Evolutionary conservation across 164 flowering plant species (phyloP), one percentile per base, ranked within the genome.

Genomic region (Houttuynia cordata): DNA sequence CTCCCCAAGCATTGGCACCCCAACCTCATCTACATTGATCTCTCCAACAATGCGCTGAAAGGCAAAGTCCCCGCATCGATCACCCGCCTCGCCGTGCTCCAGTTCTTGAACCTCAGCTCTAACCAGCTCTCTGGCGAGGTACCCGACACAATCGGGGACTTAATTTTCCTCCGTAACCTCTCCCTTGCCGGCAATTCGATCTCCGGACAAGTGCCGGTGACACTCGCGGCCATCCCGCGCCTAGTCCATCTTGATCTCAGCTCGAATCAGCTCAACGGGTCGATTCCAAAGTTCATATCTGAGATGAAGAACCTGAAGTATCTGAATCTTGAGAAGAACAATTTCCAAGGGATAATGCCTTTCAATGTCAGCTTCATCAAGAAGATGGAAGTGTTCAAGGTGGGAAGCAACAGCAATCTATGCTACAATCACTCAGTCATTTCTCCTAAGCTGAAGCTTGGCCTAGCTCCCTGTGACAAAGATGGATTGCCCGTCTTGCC

Each of bases 391-490:
- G 88, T 86, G 56, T 87, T 93, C 62, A 93, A 80, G 68, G 64
- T 93, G 0, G 86, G 87, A 25, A 85, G 73, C 23, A 93, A 93
- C 70, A 63, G 65, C 51, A 75, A 86, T 64, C 69, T 93, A 50
- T 93, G 98, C 71, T 93, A 85, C 70, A 93, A 93, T 51, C 91
- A 75, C 25, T 66, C 97, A 0, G 59, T 63, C 3, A 8, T 86
- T 19, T 78, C 87, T 1, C 58, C 80, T 0, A 87, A 84, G 59
- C 25, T 93, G 71, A 93, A 89, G 81, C 88, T 93, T 62, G 97
- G 98, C 64, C 86, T 93, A 64, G 84, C 96, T 51, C 82, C 76
- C 1, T 93, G 98, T 65, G 98, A 89, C 63, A 84, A 79, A 60
- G 81, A 87, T 59, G 97, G 98, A 1, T 45, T 86, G 55, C 98